These are phyloP conservation scores for Lithocarpus polystachyus DNA, from an alignment of 306 rosid genomes.

Conservation along the genomic window DNA sequence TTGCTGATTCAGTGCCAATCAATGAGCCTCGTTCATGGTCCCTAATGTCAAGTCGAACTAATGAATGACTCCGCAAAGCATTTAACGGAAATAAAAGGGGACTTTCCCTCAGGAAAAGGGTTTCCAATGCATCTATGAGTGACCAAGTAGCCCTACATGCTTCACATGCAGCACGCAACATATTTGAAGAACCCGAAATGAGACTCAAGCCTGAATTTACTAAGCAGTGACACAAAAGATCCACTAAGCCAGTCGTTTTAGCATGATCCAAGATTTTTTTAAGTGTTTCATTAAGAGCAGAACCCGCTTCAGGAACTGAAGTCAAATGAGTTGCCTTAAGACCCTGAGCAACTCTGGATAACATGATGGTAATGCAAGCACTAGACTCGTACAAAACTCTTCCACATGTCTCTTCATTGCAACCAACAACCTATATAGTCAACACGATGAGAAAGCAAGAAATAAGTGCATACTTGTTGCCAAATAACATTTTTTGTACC, in stretches of 20 bases:
- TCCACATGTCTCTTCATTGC: constrained; percentile 61
- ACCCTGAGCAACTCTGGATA: constrained; percentile 65
- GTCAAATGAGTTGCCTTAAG: constrained; percentile 47
- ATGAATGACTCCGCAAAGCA: constrained; percentile 54
- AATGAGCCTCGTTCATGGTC: constrained; percentile 51
- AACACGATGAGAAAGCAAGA: constrained; percentile 30
- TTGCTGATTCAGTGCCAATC: constrained; percentile 54
- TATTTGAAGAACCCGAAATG: constrained; percentile 78
- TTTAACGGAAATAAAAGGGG: constrained; percentile 62
- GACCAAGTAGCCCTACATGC: constrained; percentile 85
- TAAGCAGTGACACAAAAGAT: constrained; percentile 74
- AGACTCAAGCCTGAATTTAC: constrained; percentile 79
- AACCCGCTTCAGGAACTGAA: constrained; percentile 42
- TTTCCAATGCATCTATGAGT: constrained; percentile 66
- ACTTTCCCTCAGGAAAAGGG: constrained; percentile 45
- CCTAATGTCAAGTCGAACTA: constrained; percentile 41
- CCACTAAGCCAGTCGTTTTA: constrained; percentile 75
- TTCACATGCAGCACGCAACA: constrained; percentile 85
- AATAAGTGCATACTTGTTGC: constrained; percentile 15
- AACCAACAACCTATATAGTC: constrained; percentile 63
- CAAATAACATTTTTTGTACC: constrained; percentile 12
- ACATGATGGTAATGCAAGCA: constrained; percentile 70
- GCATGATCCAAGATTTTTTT: constrained; percentile 74
- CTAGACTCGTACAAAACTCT: constrained; percentile 71
- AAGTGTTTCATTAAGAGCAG: constrained; percentile 36